Evolutionary conservation across 441 rosid species (phyloP), one percentile per base, ranked within the genome.

Genomic region (Erodium chrysanthum): DNA sequence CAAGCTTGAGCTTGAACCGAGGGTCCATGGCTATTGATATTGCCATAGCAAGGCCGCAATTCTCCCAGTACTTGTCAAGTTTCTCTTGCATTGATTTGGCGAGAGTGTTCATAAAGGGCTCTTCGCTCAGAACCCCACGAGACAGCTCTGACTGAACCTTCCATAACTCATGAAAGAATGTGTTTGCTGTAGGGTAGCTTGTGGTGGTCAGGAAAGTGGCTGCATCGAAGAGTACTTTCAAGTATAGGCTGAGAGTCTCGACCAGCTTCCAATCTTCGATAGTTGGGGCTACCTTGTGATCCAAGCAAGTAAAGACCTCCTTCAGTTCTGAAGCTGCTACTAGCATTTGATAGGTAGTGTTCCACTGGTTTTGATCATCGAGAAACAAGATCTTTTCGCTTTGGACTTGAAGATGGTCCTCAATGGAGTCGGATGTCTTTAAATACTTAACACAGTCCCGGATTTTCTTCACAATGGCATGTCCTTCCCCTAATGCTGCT

Each of bases 1-100:
- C 96, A 25, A 92, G 92, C 81, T 88, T 92, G 96, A 92, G 80
- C 79, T 88, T 92, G 81, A 90, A 92, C 62, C 96, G 86, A 7
- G 98, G 96, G 80, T 92, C 98, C 98, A 92, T 87, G 68, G 87
- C 85, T 29, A 74, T 73, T 2, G 94, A 93, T 71, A 84, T 68
- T 7, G 96, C 93, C 84, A 92, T 74, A 74, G 84, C 84, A 74
- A 88, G 76, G 85, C 93, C 79, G 56, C 89, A 86, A 67, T 86
- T 89, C 73, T 78, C 84, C 94, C 93, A 87, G 81, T 90, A 90
- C 69, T 76, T 77, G 71, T 78, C 81, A 18, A 90, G 77, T 75
- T 81, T 86, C 63, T 84, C 94, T 25, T 74, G 85, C 85, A 92
- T 81, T 48, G 75, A 73, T 75, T 77, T 82, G n/a, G 85, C 75